These are phyloP conservation scores for Tanacetum coccineum DNA, from an alignment of 129 eudicot species.

Conservation along the genomic window DNA sequence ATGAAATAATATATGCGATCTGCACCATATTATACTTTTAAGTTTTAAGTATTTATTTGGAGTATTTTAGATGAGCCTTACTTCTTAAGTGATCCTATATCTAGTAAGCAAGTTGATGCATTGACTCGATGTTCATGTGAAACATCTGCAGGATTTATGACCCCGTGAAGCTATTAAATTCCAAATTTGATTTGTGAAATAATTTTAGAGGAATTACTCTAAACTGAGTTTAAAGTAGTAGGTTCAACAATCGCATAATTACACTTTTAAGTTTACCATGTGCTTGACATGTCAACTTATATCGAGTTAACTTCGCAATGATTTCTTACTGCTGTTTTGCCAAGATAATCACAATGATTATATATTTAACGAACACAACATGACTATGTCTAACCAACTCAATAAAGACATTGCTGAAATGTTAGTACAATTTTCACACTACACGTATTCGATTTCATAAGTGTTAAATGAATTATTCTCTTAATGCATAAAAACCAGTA, in stretches of 20 bases:
- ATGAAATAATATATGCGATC: slow-evolving; percentile 17
- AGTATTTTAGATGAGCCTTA: slow-evolving; percentile 17
- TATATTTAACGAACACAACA: too few species aligned
- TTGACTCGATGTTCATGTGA: slow-evolving; percentile 11
- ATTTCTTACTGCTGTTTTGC: neutral
- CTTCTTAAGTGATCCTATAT: slow-evolving; percentile 17
- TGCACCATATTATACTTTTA: slow-evolving; percentile 22
- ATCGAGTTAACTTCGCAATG: neutral
- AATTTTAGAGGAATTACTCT: neutral
- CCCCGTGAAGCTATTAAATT: slow-evolving; percentile 11
- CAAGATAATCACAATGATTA: too few species aligned
- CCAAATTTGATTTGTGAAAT: slow-evolving; percentile 2
- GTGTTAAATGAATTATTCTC: slow-evolving; percentile 14
- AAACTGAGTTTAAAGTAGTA: neutral
- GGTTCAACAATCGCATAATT: slow-evolving; percentile 8
- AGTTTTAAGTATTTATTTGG: slow-evolving; percentile 11
- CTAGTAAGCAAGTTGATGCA: slow-evolving; percentile 3
- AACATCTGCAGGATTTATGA: slow-evolving; percentile 10
- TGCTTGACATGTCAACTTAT: neutral
- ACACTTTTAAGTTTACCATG: neutral
- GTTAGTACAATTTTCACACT: too few species aligned
- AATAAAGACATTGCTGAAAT: neutral
- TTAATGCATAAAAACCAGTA: slow-evolving; percentile 20
- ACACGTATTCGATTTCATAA: neutral
- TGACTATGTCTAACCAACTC: neutral